Evolutionary conservation across 176 grass and related monocot species (phyloP).

Genomic region (Cymbopogon citratus): DNA sequence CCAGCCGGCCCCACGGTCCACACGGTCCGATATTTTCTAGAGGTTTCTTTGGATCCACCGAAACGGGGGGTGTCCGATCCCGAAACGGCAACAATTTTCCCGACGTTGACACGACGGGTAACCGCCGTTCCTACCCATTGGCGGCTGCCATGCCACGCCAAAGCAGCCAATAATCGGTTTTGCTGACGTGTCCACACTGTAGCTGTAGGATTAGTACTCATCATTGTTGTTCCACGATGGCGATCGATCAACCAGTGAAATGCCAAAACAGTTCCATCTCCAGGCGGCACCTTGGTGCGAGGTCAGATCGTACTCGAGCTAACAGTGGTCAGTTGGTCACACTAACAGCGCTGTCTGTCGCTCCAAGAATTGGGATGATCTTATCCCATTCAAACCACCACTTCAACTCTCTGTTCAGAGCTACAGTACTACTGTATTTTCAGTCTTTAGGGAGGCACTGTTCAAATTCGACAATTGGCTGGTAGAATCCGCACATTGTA

Average conservation of each 20-base stretch:
- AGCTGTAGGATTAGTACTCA: background rate
- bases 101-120: background rate
- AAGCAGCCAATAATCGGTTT: background rate
- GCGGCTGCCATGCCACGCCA: background rate
- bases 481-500: background rate
- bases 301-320: background rate
- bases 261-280: background rate
- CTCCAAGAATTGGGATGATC: background rate
- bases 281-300: background rate
- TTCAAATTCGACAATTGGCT: background rate
- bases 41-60: background rate
- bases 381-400: background rate
- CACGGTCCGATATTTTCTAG: background rate
- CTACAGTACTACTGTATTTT: background rate
- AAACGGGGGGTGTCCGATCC: background rate
- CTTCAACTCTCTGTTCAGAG: background rate
- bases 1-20: background rate
- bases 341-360: background rate
- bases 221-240: background rate
- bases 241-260: background rate
- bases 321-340: background rate
- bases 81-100: constrained; percentile 1
- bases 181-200: background rate
- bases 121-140: background rate
- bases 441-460: no score